These are phyloP conservation scores for Echium plantagineum DNA, from an alignment of 257 asterid genomes.

Conservation along the genomic window DNA sequence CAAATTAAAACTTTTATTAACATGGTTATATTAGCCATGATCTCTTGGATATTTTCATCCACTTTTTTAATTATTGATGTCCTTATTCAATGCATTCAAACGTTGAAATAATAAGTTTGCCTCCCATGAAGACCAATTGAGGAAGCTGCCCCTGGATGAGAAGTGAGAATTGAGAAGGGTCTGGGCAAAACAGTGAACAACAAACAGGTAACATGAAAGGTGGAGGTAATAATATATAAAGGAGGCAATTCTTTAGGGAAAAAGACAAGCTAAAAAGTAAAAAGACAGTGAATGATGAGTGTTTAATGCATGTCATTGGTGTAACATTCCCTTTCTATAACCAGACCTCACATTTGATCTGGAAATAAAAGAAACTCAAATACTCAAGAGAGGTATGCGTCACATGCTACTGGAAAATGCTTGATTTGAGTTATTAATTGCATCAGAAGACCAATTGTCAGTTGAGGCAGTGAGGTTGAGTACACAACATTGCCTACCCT, in stretches of 20 bases:
- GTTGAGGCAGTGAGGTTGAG: neutral
- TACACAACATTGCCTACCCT: too few species aligned
- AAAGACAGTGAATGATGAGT: neutral
- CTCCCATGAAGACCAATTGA: too few species aligned
- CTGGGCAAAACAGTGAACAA: too few species aligned
- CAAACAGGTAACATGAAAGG: neutral
- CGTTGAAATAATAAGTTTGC: too few species aligned
- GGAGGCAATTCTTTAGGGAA: neutral
- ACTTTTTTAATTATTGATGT: too few species aligned
- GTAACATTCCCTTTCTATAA: neutral
- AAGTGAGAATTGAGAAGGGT: neutral
- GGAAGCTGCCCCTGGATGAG: too few species aligned
- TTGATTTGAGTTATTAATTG: neutral
- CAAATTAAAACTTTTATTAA: too few species aligned
- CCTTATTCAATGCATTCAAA: too few species aligned
- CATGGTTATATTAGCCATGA: too few species aligned
- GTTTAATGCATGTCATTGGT: neutral
- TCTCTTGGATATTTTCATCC: too few species aligned
- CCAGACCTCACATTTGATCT: neutral
- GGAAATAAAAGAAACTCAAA: neutral
- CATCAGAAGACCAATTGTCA: neutral
- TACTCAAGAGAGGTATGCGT: neutral
- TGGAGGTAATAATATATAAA: neutral
- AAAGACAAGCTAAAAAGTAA: too few species aligned
- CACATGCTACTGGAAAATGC: neutral